Percentiles rank a stretch among this genome's conserved stretches.
Evolutionary conservation across 2,329 filamentous ascomycete genomes (phyloP).

Genomic region (Tolypocladium pustulatum): DNA sequence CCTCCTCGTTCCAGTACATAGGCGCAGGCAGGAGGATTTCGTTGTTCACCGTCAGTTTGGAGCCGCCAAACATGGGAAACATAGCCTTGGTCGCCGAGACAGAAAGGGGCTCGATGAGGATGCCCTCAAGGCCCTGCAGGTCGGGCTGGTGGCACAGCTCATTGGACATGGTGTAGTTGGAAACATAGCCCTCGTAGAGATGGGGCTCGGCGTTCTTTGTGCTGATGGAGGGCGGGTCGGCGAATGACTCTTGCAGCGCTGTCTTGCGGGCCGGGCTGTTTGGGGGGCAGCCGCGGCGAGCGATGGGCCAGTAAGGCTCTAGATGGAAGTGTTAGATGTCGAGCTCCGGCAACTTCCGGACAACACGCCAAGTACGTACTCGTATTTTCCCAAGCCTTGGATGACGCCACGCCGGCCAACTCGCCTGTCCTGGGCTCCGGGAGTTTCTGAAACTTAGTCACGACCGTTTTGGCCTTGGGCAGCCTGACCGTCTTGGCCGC

Average conservation of each 20-base stretch:
- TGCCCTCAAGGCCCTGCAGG: constrained; percentile 51
- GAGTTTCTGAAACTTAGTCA: constrained; percentile 32
- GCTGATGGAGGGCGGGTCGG: constrained; percentile 32
- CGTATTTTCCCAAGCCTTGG: constrained; percentile 40
- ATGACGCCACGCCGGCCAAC: constrained; percentile 19
- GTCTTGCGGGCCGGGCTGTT: constrained; percentile 47
- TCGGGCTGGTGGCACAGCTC: constrained; percentile 58
- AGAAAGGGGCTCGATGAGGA: constrained; percentile 51
- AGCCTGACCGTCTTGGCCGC: constrained; percentile 38
- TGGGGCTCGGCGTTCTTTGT: constrained; percentile 36
- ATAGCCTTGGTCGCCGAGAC: constrained; percentile 45
- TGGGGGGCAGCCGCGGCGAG: constrained; percentile 49
- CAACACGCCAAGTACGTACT: constrained; percentile 22
- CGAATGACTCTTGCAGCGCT: constrained; percentile 31
- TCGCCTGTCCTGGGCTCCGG: constrained; percentile 25
- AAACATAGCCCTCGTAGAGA: constrained; percentile 45
- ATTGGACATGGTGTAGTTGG: constrained; percentile 49
- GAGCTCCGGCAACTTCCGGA: background rate
- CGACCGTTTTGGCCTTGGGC: constrained; percentile 30
- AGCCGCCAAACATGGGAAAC: constrained; percentile 58
- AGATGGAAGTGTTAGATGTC: background rate
- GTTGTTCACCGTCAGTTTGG: constrained; percentile 58
- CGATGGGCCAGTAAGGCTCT: constrained; percentile 46
- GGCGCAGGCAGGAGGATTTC: constrained; percentile 60
- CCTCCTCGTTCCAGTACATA: constrained; percentile 57